Evolutionary conservation across 2,329 filamentous ascomycete species (phyloP).

Genomic region (Karstenula rhodostoma): DNA sequence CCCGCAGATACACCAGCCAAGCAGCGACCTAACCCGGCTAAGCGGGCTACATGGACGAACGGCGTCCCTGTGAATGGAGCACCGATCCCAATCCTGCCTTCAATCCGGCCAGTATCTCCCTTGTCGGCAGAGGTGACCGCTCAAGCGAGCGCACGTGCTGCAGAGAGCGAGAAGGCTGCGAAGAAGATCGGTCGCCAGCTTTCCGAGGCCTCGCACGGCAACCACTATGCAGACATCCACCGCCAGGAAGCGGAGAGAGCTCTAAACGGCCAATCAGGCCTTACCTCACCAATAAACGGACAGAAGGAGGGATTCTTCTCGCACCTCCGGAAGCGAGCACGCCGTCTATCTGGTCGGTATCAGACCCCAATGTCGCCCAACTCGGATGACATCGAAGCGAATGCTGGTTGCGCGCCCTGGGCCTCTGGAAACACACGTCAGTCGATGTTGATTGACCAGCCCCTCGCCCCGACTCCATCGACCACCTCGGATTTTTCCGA

Average conservation of each 20-base stretch:
- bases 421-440: constrained; percentile 78
- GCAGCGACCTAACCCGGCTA: constrained; percentile 68
- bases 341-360: constrained; percentile 90
- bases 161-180: constrained; percentile 67
- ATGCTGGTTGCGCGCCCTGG: constrained; percentile 90
- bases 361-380: constrained; percentile 80
- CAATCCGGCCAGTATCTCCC: constrained; percentile 94
- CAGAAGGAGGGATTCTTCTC: constrained; percentile 99
- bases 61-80: constrained; percentile 76
- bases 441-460: constrained; percentile 75
- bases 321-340: constrained; percentile 90
- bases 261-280: constrained; percentile 79
- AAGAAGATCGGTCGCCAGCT: constrained; percentile 97
- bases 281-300: constrained; percentile 77
- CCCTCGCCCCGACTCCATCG: constrained; percentile 55
- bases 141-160: constrained; percentile 75
- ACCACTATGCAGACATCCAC: constrained; percentile 90
- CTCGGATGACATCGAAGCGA: constrained; percentile 90
- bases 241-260: constrained; percentile 91
- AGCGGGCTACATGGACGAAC: constrained; percentile 94
- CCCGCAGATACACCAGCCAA: constrained; percentile 59
- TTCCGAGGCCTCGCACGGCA: constrained; percentile 89
- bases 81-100: constrained; percentile 95
- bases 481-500: constrained; percentile 65
- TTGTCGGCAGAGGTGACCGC: constrained; percentile 92